Evolutionary conservation across 2,329 filamentous ascomycete genomes (phyloP), one percentile per base, ranked within the genome.

Genomic region (Raffaelea arxii): DNA sequence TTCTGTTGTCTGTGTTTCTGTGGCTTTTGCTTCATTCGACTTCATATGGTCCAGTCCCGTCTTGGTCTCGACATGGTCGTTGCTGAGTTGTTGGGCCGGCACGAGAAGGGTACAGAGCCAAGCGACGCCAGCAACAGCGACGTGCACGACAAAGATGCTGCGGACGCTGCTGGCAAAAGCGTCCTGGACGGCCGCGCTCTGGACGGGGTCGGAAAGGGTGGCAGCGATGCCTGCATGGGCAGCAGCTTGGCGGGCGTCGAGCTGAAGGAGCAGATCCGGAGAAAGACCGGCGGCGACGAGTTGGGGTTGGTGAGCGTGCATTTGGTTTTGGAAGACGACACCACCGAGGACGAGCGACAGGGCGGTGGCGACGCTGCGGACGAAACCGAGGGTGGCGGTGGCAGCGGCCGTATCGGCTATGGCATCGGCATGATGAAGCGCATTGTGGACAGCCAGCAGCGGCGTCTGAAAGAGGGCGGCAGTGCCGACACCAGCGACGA

Each of bases 251-350:
- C 27, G 3, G 27, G 25, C 6, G 1, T 42, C 10, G 2, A n/a
- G 43, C 21, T 25, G 38, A 25, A 37, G 39, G 43, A 9, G 27
- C 27, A 16, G 9, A 30, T 30, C 16, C 25, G 41, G 41, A 30
- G 49, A 46, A 47, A 51, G 43, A 43, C 49, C 49, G 4, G 49
- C 49, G 2, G 41, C 67, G 54, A 78, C 74, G 14, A 51, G 49
- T 37, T 22, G 18, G 12, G 41, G 19, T 38, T 51, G 49, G 32
- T 49, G 41, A 41, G 67, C 68, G 52, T 77, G 65, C 79, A 88
- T 86, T 49, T 74, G 66, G 59, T 90, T 89, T 63, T 87, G 81
- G 53, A 65, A 67, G 2, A 61, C 52, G 9, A 63, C 62, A 5
- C 60, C 61, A 25, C 65, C 62, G 23, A 69, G 56, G 32, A 63